Base-by-base conservation (phyloP, 176 grass and related monocot genomes). In the Musa acuminata region DNA sequence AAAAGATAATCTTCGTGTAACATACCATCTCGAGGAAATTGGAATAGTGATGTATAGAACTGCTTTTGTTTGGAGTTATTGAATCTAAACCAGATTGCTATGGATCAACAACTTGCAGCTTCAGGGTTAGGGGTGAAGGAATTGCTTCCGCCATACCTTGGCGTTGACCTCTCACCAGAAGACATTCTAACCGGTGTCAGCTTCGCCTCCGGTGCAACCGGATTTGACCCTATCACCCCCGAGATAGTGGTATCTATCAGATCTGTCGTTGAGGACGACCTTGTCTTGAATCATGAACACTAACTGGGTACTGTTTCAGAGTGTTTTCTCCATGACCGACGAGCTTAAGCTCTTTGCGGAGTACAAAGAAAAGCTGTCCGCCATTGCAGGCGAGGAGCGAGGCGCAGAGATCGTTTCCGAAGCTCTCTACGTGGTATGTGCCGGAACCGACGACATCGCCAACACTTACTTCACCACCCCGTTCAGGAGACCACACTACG, bases 401-500 rank as follows among this genome's bases (percentile, higher is more conserved):
- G 53, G 88, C 0, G 10, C 67, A 6, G 25, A 19, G 55, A 85
- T 98, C 72, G 73, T 98, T 63, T 51, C 77, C 0, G 66, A 86
- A 0, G 83, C 84, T n/a, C 20, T 98, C 0, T 98, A 83, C 72
- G 9, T 93, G 1, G 78, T 98, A 13, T 93, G 87, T 60, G 80
- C 83, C 0, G 94, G 94, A 29, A 87, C 85, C 1, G 88, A 98
- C 58, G 94, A 98, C 62, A 16, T 98, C 0, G 88, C 90, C 9
- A 93, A 91, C 72, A 98, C 95, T 63, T 98, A 98, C 72, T 98
- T 89, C 83, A 87, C 82, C 1, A 82, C 82, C 10, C 90, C 90
- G 0, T 91, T 93, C 52, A 73, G 95, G 3, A 75, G 50, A 14
- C 2, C 20, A 0, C 25, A 87, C 75, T 98, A 91, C 64, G 90